A percentile compares a stretch with the other conserved stretches of the same genome.
These are phyloP conservation scores for Magnaporthales sp. DNA, from an alignment of 2,329 filamentous ascomycete species.

Conservation along the genomic window DNA sequence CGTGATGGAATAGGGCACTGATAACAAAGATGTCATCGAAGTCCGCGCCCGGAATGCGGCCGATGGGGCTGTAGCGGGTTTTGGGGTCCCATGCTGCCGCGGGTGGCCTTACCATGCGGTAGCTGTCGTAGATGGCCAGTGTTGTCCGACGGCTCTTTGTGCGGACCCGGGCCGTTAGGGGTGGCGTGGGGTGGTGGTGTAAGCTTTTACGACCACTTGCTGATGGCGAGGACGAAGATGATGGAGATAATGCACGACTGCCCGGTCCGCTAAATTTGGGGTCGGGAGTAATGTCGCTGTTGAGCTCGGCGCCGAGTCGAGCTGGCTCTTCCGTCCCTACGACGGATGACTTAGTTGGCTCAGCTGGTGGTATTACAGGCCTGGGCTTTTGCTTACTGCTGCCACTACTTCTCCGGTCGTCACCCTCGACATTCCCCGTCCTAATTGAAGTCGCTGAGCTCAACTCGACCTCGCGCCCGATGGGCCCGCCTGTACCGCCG, in stretches of 20 bases:
- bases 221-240: background rate
- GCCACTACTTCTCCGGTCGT: background rate
- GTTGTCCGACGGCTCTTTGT: constrained; percentile 18
- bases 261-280: background rate
- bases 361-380: background rate
- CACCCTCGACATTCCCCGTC: constrained; percentile 2
- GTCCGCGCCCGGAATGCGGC: constrained; percentile 33
- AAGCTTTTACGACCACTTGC: background rate
- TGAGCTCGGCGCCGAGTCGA: background rate
- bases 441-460: constrained; percentile 11
- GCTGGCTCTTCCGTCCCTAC: background rate
- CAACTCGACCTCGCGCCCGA: constrained; percentile 50
- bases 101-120: constrained; percentile 52
- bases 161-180: background rate
- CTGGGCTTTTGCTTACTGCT: background rate
- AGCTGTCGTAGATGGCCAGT: constrained; percentile 52
- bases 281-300: background rate
- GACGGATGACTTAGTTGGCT: background rate
- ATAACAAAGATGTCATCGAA: constrained; percentile 56
- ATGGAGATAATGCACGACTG: background rate
- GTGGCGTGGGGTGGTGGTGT: background rate
- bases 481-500: constrained; percentile 52
- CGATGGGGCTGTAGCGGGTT: constrained; percentile 48
- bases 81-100: constrained; percentile 52
- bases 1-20: constrained; percentile 53